Percentiles rank a stretch among this genome's conserved stretches.
Evolutionary conservation across 139 green algal genomes (phyloP).

Genomic region (Dunaliella sp.): DNA sequence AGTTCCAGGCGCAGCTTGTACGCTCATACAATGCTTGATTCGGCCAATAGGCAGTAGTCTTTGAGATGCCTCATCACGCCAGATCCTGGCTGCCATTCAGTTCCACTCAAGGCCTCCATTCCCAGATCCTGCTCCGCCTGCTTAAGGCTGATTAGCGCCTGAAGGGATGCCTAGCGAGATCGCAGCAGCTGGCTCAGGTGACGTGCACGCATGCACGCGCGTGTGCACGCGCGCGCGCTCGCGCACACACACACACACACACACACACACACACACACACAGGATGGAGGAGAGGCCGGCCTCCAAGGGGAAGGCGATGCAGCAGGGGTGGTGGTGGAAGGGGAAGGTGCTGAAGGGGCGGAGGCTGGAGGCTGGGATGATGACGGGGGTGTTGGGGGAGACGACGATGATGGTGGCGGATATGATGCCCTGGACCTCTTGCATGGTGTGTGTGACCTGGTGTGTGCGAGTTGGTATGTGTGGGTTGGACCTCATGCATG

Average conservation of each 20-base stretch:
- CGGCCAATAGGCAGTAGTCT: no score
- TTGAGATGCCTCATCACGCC: no score
- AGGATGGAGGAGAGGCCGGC: neutral
- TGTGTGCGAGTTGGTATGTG: neutral
- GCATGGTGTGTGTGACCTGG: neutral
- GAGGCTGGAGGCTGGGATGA: neutral
- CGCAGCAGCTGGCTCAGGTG: neutral
- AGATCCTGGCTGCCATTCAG: no score
- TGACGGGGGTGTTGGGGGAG: conserved; percentile 10
- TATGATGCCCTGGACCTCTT: neutral
- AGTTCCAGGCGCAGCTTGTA: no score
- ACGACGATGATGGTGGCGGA: neutral
- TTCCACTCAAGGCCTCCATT: no score
- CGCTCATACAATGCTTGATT: no score
- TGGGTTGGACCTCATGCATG: no score
- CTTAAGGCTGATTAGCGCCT: no score
- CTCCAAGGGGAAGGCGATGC: neutral
- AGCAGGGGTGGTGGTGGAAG: neutral
- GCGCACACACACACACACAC: no score
- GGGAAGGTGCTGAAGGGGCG: neutral
- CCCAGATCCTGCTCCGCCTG: no score
- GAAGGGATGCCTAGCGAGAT: neutral
- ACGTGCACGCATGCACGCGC: neutral
- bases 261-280: no score
- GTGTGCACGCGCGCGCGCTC: no score